These are phyloP conservation scores for Toxoplasma gondii DNA, from an alignment of 169 alveolate species.

Conservation along the genomic window DNA sequence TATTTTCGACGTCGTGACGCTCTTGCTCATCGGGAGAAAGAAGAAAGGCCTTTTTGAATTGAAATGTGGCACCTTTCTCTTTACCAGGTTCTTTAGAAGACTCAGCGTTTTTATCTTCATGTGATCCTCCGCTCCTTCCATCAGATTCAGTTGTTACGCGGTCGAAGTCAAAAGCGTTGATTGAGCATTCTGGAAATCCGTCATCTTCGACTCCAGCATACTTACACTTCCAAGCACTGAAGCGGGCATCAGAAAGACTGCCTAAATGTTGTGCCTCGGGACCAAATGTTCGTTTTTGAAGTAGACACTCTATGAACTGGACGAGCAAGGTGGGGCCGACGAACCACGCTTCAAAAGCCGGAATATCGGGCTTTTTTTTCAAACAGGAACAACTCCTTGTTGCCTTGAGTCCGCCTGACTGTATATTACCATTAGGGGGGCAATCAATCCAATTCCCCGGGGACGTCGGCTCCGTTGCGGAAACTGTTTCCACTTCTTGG, in stretches of 20 bases:
- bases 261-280: neutral
- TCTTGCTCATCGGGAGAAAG: neutral
- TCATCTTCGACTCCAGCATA: neutral
- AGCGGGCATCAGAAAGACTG: neutral
- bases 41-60: conserved; percentile 9
- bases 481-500: neutral
- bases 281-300: neutral
- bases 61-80: neutral
- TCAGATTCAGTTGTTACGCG: neutral
- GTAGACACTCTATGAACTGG: neutral
- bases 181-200: neutral
- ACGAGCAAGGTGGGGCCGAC: neutral
- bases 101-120: neutral
- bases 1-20: neutral
- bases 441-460: neutral
- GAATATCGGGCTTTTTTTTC: neutral
- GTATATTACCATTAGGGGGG: neutral
- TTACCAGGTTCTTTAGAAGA: neutral
- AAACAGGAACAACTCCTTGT: neutral
- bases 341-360: conserved; percentile 1
- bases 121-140: neutral
- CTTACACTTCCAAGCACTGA: neutral
- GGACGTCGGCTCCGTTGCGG: neutral
- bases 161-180: conserved; percentile 33
- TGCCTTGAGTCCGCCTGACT: neutral